These are phyloP conservation scores for Pichia paraexigua DNA, from an alignment of 805 yeast genomes.

Conservation along the genomic window DNA sequence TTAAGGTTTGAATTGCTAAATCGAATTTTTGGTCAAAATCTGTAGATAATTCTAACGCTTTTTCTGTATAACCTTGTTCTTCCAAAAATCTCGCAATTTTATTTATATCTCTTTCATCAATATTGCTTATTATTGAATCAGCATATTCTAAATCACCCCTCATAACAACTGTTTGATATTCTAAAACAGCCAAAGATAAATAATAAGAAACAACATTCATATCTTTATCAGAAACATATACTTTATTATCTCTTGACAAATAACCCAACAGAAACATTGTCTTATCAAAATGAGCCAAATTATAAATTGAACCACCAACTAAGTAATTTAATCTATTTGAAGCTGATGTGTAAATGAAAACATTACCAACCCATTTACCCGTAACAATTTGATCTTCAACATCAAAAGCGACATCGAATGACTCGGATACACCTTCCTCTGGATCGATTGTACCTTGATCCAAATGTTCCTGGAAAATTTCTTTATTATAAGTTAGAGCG, in stretches of 20 bases:
- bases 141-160: constrained; percentile 91
- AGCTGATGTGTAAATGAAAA: constrained; percentile 81
- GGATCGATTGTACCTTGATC: constrained; percentile 50
- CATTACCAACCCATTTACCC: constrained; percentile 97
- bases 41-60: constrained; percentile 74
- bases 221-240: constrained; percentile 88
- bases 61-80: constrained; percentile 79
- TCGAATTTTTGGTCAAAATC: constrained; percentile 91
- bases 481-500: constrained; percentile 67
- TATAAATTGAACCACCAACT: constrained; percentile 90
- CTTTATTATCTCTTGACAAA: constrained; percentile 80
- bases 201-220: constrained; percentile 74
- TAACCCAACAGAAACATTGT: constrained; percentile 83
- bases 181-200: constrained; percentile 78
- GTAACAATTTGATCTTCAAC: constrained; percentile 73
- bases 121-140: constrained; percentile 51
- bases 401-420: constrained; percentile 80
- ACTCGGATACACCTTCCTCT: constrained; percentile 84
- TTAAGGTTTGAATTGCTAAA: constrained; percentile 70
- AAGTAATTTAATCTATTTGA: constrained; percentile 86
- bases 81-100: constrained; percentile 90
- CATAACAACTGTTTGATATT: constrained; percentile 90
- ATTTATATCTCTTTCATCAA: constrained; percentile 57
- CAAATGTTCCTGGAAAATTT: constrained; percentile 54
- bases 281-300: constrained; percentile 87